A percentile compares a stretch with the other conserved stretches of the same genome.
Evolutionary conservation across 768 basidiomycete genomes (phyloP).

Genomic region (Hypholoma fasciculare): DNA sequence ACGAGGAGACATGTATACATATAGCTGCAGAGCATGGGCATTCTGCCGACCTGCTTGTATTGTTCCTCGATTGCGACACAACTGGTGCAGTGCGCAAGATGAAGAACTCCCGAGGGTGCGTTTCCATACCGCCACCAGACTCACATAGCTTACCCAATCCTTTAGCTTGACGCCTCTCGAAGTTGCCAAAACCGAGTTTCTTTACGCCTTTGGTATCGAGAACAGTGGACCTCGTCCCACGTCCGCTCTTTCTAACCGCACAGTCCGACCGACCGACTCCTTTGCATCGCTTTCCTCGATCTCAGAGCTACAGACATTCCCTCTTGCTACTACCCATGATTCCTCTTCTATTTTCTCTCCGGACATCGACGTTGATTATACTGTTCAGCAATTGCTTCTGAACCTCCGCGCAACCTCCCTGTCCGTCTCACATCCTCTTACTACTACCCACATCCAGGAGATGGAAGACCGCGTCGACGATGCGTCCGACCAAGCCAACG

Average conservation of each 20-base stretch:
- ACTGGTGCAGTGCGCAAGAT: conserved; percentile 55
- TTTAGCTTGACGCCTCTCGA: conserved; percentile 64
- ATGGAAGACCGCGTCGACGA: conserved; percentile 50
- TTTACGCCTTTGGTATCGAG: conserved; percentile 60
- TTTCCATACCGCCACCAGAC: conserved; percentile 7
- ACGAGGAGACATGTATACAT: conserved; percentile 79
- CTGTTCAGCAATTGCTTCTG: conserved; percentile 49
- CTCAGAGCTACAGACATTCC: conserved; percentile 31
- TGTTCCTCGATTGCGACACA: conserved; percentile 66
- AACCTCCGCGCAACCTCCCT: conserved; percentile 54
- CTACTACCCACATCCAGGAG: conserved; percentile 37
- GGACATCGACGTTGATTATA: conserved; percentile 43
- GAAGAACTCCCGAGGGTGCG: conserved; percentile 74
- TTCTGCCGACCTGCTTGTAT: conserved; percentile 59
- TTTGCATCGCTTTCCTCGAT: conserved; percentile 51
- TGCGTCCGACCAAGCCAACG: conserved; percentile 43
- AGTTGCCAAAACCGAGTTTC: conserved; percentile 67
- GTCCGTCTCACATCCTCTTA: conserved; percentile 35
- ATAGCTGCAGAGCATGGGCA: conserved; percentile 75
- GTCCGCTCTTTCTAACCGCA: conserved; percentile 56
- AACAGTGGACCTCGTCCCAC: conserved; percentile 46
- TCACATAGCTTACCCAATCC: conserved; percentile 4
- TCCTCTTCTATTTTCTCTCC: conserved; percentile 36
- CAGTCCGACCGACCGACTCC: conserved; percentile 50
- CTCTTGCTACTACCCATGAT: conserved; percentile 21